Evolutionary conservation across 2,329 filamentous ascomycete genomes (phyloP), one percentile per base, ranked within the genome.

Genomic region (Thermoascus crustaceus): DNA sequence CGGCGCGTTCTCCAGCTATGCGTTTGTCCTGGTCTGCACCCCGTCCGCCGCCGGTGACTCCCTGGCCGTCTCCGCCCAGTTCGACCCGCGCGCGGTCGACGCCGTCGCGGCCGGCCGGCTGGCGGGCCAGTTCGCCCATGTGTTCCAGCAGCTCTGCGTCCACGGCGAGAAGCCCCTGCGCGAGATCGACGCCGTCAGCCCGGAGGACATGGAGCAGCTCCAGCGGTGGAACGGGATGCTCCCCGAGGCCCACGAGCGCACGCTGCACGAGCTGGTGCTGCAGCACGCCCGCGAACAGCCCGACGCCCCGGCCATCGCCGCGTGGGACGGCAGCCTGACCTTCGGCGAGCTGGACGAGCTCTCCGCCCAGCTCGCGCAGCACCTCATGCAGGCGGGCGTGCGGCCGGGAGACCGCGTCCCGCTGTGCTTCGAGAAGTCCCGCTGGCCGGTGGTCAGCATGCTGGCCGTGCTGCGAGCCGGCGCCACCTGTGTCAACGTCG

Each of bases 401-500:
- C 40, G 47, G 1, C 37, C 45, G 4, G 55, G 54, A 8, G 45
- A 37, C 5, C 21, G 54, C 4, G 47, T 58, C 7, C 55, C 55
- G 0, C 35, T 49, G 4, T 50, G 50, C 7, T 50, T 57, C n/a
- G 44, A 48, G 11, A 57, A 48, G 30, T 59, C 55, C 3, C 37
- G 40, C 2, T 59, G 55, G 55, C 46, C 50, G 20, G 35, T 47
- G n/a, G 49, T 59, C 3, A 45, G 54, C 5, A 51, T 50, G 5
- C 21, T 58, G 7, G 53, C 53, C 7, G 30, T 59, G 9, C 46
- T 56, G 36, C 54, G 52, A 34, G 45, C 48, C 1, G 57, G 57
- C 2, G 56, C 47, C 7, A 46, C 48, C 8, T 58, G 54, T 30
- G 50, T 58, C n/a, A 53, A 54, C 2, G 47, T 68, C 11, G 63